These are phyloP conservation scores for Scortechinia acanthostroma DNA, from an alignment of 2,329 filamentous ascomycete species.

Conservation along the genomic window DNA sequence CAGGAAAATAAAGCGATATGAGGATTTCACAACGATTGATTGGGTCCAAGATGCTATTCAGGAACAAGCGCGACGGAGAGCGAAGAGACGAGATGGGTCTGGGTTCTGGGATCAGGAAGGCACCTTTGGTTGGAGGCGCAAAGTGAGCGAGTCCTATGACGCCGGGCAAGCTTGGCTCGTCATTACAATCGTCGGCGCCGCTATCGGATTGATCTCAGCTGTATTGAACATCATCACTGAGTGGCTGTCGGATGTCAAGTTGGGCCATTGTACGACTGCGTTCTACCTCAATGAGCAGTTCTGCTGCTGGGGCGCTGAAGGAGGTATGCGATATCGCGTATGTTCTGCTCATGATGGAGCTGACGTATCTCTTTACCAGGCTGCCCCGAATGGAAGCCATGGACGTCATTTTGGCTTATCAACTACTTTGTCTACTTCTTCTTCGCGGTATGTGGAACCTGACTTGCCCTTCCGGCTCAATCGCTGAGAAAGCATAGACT, in stretches of 20 bases:
- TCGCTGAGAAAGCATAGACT: conserved; percentile 43
- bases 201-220: conserved; percentile 87
- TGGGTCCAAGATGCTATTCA: conserved; percentile 97
- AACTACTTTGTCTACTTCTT: conserved; percentile 87
- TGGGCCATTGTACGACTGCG: conserved; percentile 88
- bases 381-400: conserved; percentile 81
- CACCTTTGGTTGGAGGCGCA: conserved; percentile 70
- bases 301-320: conserved; percentile 94
- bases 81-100: conserved; percentile 64
- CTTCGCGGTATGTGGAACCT: conserved; percentile 56
- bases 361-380: conserved; percentile 37
- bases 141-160: conserved; percentile 80
- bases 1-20: conserved; percentile 94
- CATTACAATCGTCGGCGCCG: conserved; percentile 83
- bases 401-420: conserved; percentile 70
- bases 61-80: conserved; percentile 76
- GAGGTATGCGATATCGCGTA: conserved; percentile 37
- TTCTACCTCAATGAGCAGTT: conserved; percentile 98
- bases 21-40: conserved; percentile 57
- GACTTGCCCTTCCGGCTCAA: conserved; percentile 6
- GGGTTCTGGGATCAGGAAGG: conserved; percentile 44
- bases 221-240: conserved; percentile 93
- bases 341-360: neutral
- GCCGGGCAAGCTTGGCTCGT: conserved; percentile 98
- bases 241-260: conserved; percentile 91